phyloP scores from a whole-genome alignment of 768 basidiomycete genomes.

The Auriscalpium microsporum region DNA sequence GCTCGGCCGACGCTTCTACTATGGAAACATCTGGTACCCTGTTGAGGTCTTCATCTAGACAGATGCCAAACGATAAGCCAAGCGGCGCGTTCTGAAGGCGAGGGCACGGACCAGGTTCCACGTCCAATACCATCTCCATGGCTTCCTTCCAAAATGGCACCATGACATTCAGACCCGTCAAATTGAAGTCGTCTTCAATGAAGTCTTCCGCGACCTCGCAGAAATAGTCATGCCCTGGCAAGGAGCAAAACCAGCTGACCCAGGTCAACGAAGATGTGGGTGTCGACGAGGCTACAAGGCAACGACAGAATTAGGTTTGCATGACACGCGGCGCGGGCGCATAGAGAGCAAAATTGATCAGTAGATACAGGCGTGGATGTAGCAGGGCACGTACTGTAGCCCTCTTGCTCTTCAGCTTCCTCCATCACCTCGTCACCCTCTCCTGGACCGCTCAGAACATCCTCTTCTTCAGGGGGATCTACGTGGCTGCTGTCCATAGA shows the following conservation, averaged over 20 bases:
- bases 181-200: conserved; percentile 98
- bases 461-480: conserved; percentile 50
- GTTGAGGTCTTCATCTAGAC: conserved; percentile 81
- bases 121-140: conserved; percentile 99
- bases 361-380: conserved; percentile 10
- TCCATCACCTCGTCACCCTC: conserved; percentile 78
- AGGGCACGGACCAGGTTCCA: conserved; percentile 79
- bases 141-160: conserved; percentile 99
- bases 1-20: conserved; percentile 94
- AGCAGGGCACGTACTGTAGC: conserved; percentile 61
- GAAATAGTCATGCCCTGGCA: conserved; percentile 96
- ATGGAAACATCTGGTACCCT: conserved; percentile 94
- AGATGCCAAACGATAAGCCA: conserved; percentile 4
- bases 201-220: conserved; percentile 98
- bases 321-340: background rate
- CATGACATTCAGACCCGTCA: conserved; percentile 90
- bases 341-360: background rate
- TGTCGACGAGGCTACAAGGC: conserved; percentile 65
- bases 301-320: conserved; percentile 1
- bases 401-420: conserved; percentile 52
- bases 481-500: conserved; percentile 39
- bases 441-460: conserved; percentile 45
- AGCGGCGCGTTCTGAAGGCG: conserved; percentile 12
- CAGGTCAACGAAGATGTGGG: conserved; percentile 89
- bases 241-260: conserved; percentile 94